A percentile compares a stretch with the other conserved stretches of the same genome.
phyloP scores from a whole-genome alignment of 208 protist genomes.

The Trypanosoma mega region DNA sequence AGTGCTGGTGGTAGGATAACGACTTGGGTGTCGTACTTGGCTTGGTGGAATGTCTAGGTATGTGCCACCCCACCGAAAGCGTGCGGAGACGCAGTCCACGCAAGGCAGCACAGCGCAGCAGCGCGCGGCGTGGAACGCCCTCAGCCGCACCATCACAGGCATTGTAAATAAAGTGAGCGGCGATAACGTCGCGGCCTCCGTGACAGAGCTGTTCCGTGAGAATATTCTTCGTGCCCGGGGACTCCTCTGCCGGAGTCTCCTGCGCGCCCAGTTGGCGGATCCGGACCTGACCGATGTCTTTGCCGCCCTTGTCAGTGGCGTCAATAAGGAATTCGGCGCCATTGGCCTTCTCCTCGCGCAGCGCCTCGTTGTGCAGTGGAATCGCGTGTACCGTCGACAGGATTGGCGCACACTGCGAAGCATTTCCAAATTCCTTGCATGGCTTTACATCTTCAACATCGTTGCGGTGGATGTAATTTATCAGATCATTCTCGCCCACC shows the following conservation, averaged over 20 bases:
- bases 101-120: slow-evolving; percentile 57
- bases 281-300: slow-evolving; percentile 96
- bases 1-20: no score
- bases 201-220: slow-evolving; percentile 96
- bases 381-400: slow-evolving; percentile 78
- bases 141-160: slow-evolving; percentile 97
- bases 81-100: slow-evolving; percentile 20
- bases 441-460: slow-evolving; percentile 84
- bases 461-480: slow-evolving; percentile 72
- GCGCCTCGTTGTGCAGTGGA: slow-evolving; percentile 92
- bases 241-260: slow-evolving; percentile 91
- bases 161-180: slow-evolving; percentile 97
- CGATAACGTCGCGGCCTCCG: slow-evolving; percentile 92
- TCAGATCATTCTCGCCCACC: slow-evolving; percentile 71
- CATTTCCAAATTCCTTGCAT: slow-evolving; percentile 60
- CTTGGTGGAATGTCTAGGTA: no score
- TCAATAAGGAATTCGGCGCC: slow-evolving; percentile 98
- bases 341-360: slow-evolving; percentile 94
- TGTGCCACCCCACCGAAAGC: slow-evolving; percentile 68
- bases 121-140: slow-evolving; percentile 95
- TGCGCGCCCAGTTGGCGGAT: slow-evolving; percentile 94
- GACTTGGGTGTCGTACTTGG: no score
- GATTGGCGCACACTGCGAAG: slow-evolving; percentile 89
- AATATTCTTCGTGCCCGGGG: slow-evolving; percentile 98
- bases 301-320: slow-evolving; percentile 91